phyloP scores from a whole-genome alignment of 345 rosid species.

The Sisymbrium altissimum region DNA sequence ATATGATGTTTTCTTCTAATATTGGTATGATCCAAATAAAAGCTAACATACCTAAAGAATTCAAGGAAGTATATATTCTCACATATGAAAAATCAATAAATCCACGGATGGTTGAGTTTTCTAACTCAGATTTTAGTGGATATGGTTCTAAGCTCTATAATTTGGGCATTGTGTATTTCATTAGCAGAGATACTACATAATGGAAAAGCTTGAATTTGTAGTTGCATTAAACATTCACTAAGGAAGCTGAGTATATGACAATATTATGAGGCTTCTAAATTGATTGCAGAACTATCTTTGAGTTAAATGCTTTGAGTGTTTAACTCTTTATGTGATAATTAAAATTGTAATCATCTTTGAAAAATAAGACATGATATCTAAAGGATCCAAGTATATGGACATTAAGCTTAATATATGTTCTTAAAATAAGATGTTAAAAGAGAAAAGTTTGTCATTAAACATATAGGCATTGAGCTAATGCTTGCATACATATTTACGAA shows the following conservation, averaged over 20 bases:
- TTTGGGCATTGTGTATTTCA: too few species aligned
- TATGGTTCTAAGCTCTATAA: not conserved
- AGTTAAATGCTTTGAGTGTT: not conserved
- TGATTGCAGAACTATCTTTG: not conserved
- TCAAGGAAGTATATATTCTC: not conserved
- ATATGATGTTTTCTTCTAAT: not conserved
- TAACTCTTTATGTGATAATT: not conserved
- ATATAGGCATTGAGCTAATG: not conserved
- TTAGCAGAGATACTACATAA: too few species aligned
- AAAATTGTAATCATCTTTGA: too few species aligned
- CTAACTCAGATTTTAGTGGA: not conserved
- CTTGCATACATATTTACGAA: not conserved
- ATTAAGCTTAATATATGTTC: not conserved
- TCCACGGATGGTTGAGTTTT: not conserved
- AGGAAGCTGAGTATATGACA: not conserved
- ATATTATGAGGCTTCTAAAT: not conserved
- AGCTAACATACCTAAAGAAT: not conserved
- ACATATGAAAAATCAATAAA: not conserved
- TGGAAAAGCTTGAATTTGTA: too few species aligned
- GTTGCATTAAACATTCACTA: not conserved
- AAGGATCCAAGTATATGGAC: not conserved
- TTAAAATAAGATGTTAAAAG: not conserved
- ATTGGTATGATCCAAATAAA: not conserved
- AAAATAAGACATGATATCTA: not conserved
- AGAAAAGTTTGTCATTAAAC: not conserved